These are phyloP conservation scores for Durotheca rogersii DNA, from an alignment of 495 filamentous ascomycete species.

Conservation along the genomic window DNA sequence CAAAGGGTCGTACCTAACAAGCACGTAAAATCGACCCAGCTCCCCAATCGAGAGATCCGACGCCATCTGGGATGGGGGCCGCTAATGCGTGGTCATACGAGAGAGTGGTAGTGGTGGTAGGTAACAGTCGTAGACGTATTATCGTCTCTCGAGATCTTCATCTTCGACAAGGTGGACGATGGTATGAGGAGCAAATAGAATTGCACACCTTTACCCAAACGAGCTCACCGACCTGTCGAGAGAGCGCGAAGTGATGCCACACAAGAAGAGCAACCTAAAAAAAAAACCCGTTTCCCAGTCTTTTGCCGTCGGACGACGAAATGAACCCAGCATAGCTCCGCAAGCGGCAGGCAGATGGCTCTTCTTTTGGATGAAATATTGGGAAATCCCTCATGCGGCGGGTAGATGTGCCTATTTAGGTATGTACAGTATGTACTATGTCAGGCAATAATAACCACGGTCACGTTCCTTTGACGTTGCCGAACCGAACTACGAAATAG, in stretches of 20 bases:
- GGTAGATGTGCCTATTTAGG: slow-evolving; percentile 11
- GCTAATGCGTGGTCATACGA: slow-evolving; percentile 16
- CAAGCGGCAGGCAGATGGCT: slow-evolving; percentile 17
- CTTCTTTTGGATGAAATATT: slow-evolving; percentile 18
- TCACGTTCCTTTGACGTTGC: slow-evolving; percentile 28
- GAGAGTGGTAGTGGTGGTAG: background rate
- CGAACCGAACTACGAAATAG: slow-evolving; percentile 27
- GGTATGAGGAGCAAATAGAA: slow-evolving; percentile 24
- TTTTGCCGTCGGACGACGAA: slow-evolving; percentile 9
- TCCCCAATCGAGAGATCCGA: slow-evolving; percentile 16
- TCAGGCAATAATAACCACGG: slow-evolving; percentile 23
- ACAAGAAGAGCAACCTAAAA: no score
- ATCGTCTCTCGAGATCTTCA: no score
- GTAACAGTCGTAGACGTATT: no score
- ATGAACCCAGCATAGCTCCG: slow-evolving; percentile 11
- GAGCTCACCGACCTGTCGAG: slow-evolving; percentile 22
- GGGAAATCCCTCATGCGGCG: slow-evolving; percentile 24
- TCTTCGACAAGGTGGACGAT: slow-evolving; percentile 9
- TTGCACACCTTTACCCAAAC: slow-evolving; percentile 27
- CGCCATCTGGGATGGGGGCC: slow-evolving; percentile 4
- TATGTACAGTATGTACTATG: slow-evolving; percentile 12
- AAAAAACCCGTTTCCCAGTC: slow-evolving; percentile 2
- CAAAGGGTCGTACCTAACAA: slow-evolving; percentile 17
- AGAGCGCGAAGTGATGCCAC: no score
- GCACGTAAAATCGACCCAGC: slow-evolving; percentile 5